These are phyloP conservation scores for Kurtzmaniella cleridarum DNA, from an alignment of 805 yeast genomes.

Conservation along the genomic window DNA sequence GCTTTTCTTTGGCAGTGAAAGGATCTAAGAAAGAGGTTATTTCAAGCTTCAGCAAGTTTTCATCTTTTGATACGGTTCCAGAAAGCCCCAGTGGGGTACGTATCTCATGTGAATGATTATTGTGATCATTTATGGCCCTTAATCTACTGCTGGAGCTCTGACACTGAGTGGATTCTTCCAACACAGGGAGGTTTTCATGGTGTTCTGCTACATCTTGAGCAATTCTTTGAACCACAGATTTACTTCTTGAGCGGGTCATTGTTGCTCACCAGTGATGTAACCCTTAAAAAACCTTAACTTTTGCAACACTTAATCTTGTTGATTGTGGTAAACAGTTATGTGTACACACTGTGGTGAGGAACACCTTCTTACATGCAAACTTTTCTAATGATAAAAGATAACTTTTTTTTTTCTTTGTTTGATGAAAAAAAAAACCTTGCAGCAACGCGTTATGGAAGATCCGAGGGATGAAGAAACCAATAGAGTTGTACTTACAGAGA, in stretches of 20 bases:
- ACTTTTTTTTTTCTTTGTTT: neutral
- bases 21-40: slow-evolving; percentile 8
- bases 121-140: too few species aligned
- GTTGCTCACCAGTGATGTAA: neutral
- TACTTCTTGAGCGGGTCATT: slow-evolving; percentile 47
- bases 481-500: slow-evolving; percentile 24
- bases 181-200: slow-evolving; percentile 10
- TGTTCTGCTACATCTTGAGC: slow-evolving; percentile 48
- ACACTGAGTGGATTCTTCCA: slow-evolving; percentile 3
- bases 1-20: slow-evolving; percentile 14
- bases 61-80: too few species aligned
- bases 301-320: too few species aligned
- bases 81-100: too few species aligned
- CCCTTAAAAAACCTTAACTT: neutral
- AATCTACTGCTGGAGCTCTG: too few species aligned
- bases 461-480: slow-evolving; percentile 30
- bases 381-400: too few species aligned
- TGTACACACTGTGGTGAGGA: too few species aligned
- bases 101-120: too few species aligned
- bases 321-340: neutral
- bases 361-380: too few species aligned
- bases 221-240: slow-evolving; percentile 58
- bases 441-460: slow-evolving; percentile 19
- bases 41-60: too few species aligned
- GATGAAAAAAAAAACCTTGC: neutral